Conservation (phyloP, 2,329 filamentous ascomycete genomes). For the Lachnum nothofagi region DNA sequence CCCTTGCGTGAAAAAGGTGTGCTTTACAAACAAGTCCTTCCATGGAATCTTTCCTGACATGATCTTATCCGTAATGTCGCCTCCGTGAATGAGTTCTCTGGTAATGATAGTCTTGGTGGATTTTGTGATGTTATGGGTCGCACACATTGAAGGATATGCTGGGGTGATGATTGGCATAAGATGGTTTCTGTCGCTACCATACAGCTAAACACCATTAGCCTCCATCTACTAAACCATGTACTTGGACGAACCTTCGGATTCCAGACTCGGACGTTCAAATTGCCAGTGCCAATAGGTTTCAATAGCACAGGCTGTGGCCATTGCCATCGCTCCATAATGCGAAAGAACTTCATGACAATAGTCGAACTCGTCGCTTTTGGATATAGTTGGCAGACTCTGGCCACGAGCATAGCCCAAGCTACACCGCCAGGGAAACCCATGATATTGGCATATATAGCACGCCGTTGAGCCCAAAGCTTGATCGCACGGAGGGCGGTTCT, state of each 20-base stretch:
- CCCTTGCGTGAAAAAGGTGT: conserved; percentile 86
- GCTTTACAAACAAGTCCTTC: conserved; percentile 83
- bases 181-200: conserved; percentile 63
- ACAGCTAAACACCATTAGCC: conserved; percentile 22
- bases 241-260: conserved; percentile 68
- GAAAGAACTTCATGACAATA: conserved; percentile 90
- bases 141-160: conserved; percentile 95
- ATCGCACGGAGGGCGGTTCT: conserved; percentile 83
- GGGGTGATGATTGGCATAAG: conserved; percentile 98
- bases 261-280: conserved; percentile 81
- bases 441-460: conserved; percentile 92
- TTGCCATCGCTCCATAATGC: conserved; percentile 82
- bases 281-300: conserved; percentile 78
- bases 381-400: conserved; percentile 91
- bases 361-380: conserved; percentile 85
- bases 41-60: conserved; percentile 71
- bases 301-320: conserved; percentile 93
- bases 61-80: conserved; percentile 73
- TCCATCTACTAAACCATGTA: conserved; percentile 13
- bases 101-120: conserved; percentile 83
- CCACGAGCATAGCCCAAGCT: conserved; percentile 96
- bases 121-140: conserved; percentile 85
- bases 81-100: conserved; percentile 72
- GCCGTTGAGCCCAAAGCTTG: conserved; percentile 91
- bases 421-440: conserved; percentile 96